phyloP scores from a whole-genome alignment of 345 rosid genomes.

The Atalantia buxifolia region DNA sequence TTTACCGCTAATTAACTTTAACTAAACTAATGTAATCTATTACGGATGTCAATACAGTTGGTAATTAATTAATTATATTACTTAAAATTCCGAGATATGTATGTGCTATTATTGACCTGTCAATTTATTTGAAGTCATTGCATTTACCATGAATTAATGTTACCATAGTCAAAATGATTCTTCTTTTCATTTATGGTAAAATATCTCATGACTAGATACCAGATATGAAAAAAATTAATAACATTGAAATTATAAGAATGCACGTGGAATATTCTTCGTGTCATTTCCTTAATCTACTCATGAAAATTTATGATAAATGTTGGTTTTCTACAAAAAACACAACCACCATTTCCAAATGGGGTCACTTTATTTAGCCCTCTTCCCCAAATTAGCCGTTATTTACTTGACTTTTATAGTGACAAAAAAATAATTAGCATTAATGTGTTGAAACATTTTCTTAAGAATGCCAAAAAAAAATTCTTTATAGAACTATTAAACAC shows the following conservation, averaged over 20 bases:
- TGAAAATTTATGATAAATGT: not conserved
- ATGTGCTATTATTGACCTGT: not conserved
- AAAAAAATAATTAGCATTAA: conserved; percentile 14
- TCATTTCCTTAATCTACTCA: not conserved
- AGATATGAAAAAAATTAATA: not conserved
- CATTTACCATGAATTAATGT: not conserved
- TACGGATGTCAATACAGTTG: too few relatives aligned
- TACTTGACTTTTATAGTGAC: conserved; percentile 1
- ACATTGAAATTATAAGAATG: not conserved
- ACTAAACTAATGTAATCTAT: too few relatives aligned
- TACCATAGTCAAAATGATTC: not conserved
- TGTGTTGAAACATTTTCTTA: not conserved
- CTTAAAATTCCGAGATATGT: not conserved
- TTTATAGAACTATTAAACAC: not conserved
- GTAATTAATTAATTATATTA: too few relatives aligned
- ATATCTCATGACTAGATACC: not conserved
- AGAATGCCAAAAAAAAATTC: not conserved
- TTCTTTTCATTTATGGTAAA: not conserved
- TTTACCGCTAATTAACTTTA: too few relatives aligned
- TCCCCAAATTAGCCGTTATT: not conserved
- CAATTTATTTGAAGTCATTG: not conserved
- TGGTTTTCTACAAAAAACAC: not conserved
- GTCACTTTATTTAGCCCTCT: not conserved
- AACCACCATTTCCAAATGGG: not conserved
- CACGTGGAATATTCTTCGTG: not conserved